A percentile compares a stretch with the other conserved stretches of the same genome.
Conservation (phyloP, 192 early-diverging fungal species). For the Chytriomyces sp. region DNA sequence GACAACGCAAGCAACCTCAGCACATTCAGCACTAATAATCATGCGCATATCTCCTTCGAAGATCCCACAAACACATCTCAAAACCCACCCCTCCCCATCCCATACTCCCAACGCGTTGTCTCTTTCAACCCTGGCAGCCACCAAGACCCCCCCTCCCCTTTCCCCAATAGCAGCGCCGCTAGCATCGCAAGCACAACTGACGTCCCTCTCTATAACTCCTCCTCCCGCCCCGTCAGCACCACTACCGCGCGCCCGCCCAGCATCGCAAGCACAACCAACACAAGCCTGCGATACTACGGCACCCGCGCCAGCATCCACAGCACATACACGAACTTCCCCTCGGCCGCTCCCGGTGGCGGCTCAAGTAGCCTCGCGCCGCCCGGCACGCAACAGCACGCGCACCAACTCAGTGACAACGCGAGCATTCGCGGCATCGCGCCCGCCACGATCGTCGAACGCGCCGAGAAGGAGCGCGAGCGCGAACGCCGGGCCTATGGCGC, state of each 20-base stretch:
- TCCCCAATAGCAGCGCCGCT: too few species aligned
- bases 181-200: too few species aligned
- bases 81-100: too few species aligned
- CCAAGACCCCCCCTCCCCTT: too few species aligned
- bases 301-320: not conserved
- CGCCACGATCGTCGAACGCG: slow-evolving; percentile 30
- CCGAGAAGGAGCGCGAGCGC: slow-evolving; percentile 18
- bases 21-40: too few species aligned
- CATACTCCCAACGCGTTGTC: too few species aligned
- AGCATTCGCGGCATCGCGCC: slow-evolving; percentile 27
- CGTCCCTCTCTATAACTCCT: too few species aligned
- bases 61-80: too few species aligned
- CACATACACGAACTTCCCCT: not conserved
- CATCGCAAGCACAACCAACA: slow-evolving; percentile 6
- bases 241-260: not conserved
- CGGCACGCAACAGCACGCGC: not conserved
- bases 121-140: too few species aligned
- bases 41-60: too few species aligned
- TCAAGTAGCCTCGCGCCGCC: not conserved
- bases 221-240: too few species aligned
- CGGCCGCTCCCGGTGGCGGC: not conserved
- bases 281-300: slow-evolving; percentile 9
- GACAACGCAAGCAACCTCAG: too few species aligned
- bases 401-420: slow-evolving; percentile 5
- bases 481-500: not conserved